A percentile compares a stretch with the other conserved stretches of the same genome.
Conservation (phyloP, 139 green algal species). For the Eudorina sp. region DNA sequence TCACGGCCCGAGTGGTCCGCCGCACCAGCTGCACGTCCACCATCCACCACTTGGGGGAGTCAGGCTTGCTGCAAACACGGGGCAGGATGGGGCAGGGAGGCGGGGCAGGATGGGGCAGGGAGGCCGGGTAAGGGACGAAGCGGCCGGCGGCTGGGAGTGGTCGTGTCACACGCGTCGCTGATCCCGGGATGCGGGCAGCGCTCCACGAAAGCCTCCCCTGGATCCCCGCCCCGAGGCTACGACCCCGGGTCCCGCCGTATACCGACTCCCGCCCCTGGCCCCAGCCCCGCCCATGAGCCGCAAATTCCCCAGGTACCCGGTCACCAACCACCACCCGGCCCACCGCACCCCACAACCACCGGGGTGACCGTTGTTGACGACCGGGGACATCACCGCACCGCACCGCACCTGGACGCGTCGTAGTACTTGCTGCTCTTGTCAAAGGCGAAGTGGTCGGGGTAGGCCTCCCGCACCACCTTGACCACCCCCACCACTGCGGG, state of each 20-base stretch:
- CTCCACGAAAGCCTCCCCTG: too few species aligned
- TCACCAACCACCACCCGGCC: background rate
- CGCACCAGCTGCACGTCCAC: constrained; percentile 74
- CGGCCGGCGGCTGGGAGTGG: too few species aligned
- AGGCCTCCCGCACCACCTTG: constrained; percentile 69
- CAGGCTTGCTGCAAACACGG: constrained; percentile 38
- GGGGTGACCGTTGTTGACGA: background rate
- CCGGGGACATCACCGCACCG: background rate
- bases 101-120: background rate
- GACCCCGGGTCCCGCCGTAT: background rate
- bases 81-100: background rate
- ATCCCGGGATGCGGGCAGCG: too few species aligned
- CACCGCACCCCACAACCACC: background rate
- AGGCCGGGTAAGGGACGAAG: background rate
- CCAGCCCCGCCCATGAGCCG: background rate
- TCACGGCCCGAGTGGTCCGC: constrained; percentile 21
- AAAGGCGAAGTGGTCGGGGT: constrained; percentile 76
- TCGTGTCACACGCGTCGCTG: too few species aligned
- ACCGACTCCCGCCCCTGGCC: background rate
- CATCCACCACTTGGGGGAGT: constrained; percentile 73
- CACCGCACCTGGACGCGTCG: constrained; percentile 59
- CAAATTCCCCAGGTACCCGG: background rate
- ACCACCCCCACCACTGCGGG: constrained; percentile 27
- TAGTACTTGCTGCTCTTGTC: constrained; percentile 73
- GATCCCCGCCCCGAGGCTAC: background rate